These are phyloP conservation scores for Coniochaeta pulveracea DNA, from an alignment of 2,329 filamentous ascomycete genomes.

Conservation along the genomic window DNA sequence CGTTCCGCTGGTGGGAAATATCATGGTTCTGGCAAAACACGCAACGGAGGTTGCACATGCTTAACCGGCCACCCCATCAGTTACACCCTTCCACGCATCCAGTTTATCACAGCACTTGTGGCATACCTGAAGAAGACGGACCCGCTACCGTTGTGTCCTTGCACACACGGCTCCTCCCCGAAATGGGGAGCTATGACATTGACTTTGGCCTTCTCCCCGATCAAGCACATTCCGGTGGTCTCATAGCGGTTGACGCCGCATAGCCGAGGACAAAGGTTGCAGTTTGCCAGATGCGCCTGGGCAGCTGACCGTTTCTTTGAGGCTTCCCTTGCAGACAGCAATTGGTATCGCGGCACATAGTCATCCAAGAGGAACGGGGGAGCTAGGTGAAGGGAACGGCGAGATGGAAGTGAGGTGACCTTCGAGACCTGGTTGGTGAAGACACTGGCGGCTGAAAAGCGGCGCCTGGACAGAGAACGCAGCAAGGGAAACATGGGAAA, in stretches of 20 bases:
- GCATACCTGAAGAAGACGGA: conserved; percentile 72
- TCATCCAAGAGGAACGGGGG: conserved; percentile 61
- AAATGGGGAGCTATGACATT: conserved; percentile 81
- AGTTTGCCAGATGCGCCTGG: conserved; percentile 65
- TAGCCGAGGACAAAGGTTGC: conserved; percentile 68
- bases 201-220: conserved; percentile 66
- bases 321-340: conserved; percentile 55
- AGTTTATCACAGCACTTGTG: too few species aligned
- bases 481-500: too few species aligned
- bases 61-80: conserved; percentile 1
- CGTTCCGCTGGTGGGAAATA: conserved; percentile 72
- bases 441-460: too few species aligned
- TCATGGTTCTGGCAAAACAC: conserved; percentile 76
- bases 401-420: background rate
- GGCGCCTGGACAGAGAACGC: too few species aligned
- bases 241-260: conserved; percentile 77
- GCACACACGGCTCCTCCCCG: conserved; percentile 74
- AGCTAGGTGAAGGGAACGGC: conserved; percentile 35
- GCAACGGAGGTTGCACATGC: conserved; percentile 55
- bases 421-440: too few species aligned
- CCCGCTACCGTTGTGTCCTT: conserved; percentile 71
- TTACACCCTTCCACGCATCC: background rate
- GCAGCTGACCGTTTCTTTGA: conserved; percentile 63
- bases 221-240: conserved; percentile 65
- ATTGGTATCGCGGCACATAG: conserved; percentile 63